Evolutionary conservation across 495 filamentous ascomycete genomes (phyloP), one percentile per base, ranked within the genome.

Genomic region (Polyplosphaeria fusca): DNA sequence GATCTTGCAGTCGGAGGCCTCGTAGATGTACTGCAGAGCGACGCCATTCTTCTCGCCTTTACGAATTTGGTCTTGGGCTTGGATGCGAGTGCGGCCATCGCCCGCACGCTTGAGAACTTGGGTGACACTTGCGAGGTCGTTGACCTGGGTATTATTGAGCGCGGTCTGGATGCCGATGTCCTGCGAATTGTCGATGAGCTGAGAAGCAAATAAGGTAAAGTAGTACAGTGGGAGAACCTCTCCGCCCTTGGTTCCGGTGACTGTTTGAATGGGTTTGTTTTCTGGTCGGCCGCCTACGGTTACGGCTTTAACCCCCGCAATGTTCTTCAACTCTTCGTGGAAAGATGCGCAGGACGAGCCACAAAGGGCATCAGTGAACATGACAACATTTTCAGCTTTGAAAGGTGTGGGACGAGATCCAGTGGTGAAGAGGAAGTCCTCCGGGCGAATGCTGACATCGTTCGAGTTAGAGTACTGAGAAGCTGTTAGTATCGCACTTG

Each of bases 401-500:
- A 64, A 64, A 11, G 55, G 41, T 5, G 25, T 40, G 9, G 40
- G 46, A 32, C 28, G n/a, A 14, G 74, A 76, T 38, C 52, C 46
- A 23, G 22, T 18, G 22, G 48, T 47, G 19, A 53, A 23, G 22
- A 32, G 30, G 57, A 27, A 63, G 27, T 71, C 68, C 23, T 46
- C 61, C 1, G 27, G 12, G 1, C 62, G 53, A 35, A 66, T 47
- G 25, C 23, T 30, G 4, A 49, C 32, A 58, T 63, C 44, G 51
- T 68, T 63, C n/a, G 5, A 51, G 47, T 25, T 54, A 26, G 50
- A 48, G 23, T 41, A 44, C 37, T 54, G 30, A 4, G 20, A 41
- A 52, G n/a, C n/a, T n/a, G 25, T 44, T 46, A 55, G 24, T 38
- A 7, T 2, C n/a, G 4, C 3, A 20, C 23, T 2, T 35, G 5